Conservation (phyloP, 192 early-diverging fungal genomes). For the Rhizophlyctis rosea region DNA sequence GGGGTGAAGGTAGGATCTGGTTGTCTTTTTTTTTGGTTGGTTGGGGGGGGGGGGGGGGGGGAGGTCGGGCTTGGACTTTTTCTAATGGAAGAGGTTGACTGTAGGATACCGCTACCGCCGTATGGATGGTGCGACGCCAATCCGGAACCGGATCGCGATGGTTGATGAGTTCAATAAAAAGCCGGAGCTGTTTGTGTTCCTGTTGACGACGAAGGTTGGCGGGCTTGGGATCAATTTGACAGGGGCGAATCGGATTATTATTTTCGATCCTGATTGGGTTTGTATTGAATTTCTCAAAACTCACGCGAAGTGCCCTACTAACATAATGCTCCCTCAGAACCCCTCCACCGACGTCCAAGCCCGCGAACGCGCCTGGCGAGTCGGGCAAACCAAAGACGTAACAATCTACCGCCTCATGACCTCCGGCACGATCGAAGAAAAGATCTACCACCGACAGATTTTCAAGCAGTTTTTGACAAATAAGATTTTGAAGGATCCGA, state of each 20-base stretch:
- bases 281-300: neutral
- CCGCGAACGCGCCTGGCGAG: conserved; percentile 89
- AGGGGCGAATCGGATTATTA: conserved; percentile 88
- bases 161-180: conserved; percentile 86
- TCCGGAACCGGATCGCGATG: conserved; percentile 76
- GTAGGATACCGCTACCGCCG: conserved; percentile 64
- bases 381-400: conserved; percentile 85
- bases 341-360: conserved; percentile 95
- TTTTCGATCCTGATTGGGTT: conserved; percentile 96
- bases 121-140: conserved; percentile 96
- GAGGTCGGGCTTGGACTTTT: too few relatives aligned
- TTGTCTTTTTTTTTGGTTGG: conserved; percentile 1
- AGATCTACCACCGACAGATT: conserved; percentile 96
- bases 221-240: conserved; percentile 95
- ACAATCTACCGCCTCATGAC: conserved; percentile 96
- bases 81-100: too few relatives aligned
- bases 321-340: conserved; percentile 45
- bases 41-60: conserved; percentile 2
- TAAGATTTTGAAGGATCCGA: conserved; percentile 88
- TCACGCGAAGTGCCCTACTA: neutral
- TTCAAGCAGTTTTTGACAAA: conserved; percentile 97
- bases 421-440: conserved; percentile 89
- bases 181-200: conserved; percentile 73
- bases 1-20: conserved; percentile 12
- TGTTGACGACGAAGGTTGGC: conserved; percentile 97